Conservation (phyloP, 179 eudicot species). For the Silene noctiflora region DNA sequence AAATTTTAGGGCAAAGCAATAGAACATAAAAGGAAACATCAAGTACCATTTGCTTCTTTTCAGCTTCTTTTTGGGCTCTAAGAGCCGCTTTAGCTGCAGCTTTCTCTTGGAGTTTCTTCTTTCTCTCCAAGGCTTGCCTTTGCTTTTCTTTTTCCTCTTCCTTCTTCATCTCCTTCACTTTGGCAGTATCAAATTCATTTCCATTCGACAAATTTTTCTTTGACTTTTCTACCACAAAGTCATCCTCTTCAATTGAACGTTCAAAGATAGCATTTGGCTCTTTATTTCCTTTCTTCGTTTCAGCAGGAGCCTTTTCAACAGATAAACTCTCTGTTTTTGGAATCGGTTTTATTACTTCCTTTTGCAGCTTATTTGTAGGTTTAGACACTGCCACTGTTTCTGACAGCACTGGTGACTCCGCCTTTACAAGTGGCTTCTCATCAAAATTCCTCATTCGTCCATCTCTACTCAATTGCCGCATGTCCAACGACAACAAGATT, state of each 20-base stretch:
- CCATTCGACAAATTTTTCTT: conserved; percentile 35
- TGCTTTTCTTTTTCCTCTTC: conserved; percentile 83
- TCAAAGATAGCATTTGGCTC: conserved; percentile 30
- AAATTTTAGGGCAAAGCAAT: background rate
- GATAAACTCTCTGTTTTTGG: conserved; percentile 29
- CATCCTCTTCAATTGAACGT: conserved; percentile 39
- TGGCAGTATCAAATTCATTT: conserved; percentile 47
- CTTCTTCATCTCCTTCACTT: conserved; percentile 67
- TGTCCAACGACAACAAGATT: conserved; percentile 64
- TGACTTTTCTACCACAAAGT: conserved; percentile 39
- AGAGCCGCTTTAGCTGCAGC: conserved; percentile 80
- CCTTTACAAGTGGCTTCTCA: conserved; percentile 65
- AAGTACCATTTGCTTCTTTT: conserved; percentile 80
- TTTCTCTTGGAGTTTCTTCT: conserved; percentile 87
- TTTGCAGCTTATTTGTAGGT: conserved; percentile 39
- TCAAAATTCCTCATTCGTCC: conserved; percentile 76
- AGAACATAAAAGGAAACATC: conserved; percentile 3
- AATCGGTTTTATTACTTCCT: conserved; percentile 40
- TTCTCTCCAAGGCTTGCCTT: conserved; percentile 78
- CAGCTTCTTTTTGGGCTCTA: conserved; percentile 88
- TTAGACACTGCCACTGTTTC: conserved; percentile 32
- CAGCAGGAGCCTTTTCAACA: conserved; percentile 42
- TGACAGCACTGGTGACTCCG: conserved; percentile 35
- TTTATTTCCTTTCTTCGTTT: conserved; percentile 37
- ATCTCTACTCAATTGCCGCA: conserved; percentile 69